Conservation (phyloP, 208 protist genomes). For the Trichomonas tenax region DNA sequence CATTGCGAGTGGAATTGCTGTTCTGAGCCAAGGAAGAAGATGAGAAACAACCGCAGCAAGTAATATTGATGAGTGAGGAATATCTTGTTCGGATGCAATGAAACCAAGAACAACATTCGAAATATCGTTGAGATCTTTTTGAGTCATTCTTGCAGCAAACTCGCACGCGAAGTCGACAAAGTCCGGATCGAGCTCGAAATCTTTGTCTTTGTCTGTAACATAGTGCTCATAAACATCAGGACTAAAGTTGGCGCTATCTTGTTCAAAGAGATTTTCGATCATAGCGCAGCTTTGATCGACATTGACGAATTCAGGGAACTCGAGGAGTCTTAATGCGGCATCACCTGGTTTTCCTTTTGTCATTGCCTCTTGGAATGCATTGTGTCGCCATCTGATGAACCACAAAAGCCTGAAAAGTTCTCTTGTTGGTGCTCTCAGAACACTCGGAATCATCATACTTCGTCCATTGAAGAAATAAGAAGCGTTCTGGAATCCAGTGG, state of each 20-base stretch:
- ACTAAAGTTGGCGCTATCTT: background rate
- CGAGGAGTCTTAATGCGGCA: background rate
- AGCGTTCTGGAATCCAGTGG: background rate
- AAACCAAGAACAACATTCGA: background rate
- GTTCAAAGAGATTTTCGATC: background rate
- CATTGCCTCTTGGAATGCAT: background rate
- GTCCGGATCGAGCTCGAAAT: background rate
- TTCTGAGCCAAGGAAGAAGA: background rate
- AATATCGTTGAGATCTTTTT: background rate
- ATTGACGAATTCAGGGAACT: background rate
- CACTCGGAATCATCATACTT: background rate
- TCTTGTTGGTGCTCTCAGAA: background rate
- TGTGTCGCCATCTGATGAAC: background rate
- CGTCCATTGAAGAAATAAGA: background rate
- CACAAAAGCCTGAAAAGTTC: background rate
- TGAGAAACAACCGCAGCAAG: background rate
- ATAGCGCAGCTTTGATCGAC: background rate
- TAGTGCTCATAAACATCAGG: background rate
- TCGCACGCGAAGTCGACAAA: background rate
- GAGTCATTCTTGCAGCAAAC: background rate
- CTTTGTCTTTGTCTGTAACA: background rate
- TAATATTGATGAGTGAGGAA: background rate
- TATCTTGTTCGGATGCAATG: background rate
- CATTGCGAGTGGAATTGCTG: background rate
- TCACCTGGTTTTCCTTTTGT: background rate